A percentile compares a stretch with the other conserved stretches of the same genome.
Conservation (phyloP, 1,284 basidiomycete genomes). For the Ceratobasidium sp. region DNA sequence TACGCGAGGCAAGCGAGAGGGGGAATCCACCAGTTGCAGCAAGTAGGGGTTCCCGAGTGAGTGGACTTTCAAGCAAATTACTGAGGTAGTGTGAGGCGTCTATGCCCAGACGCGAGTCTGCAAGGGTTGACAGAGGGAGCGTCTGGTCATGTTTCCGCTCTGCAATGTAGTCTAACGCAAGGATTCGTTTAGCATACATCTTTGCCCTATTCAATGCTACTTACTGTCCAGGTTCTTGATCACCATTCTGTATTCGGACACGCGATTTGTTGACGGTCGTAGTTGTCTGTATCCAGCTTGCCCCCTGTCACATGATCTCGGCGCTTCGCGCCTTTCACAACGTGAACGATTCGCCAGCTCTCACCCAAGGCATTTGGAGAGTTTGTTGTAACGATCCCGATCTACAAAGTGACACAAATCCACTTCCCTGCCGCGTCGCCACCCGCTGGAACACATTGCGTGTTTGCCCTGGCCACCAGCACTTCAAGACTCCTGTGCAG, state of each 20-base stretch:
- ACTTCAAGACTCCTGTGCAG: too few species aligned
- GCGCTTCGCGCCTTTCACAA: neutral
- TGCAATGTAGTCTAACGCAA: constrained; percentile 76
- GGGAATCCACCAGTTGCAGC: constrained; percentile 95
- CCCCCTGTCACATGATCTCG: constrained; percentile 13
- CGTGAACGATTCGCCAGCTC: neutral
- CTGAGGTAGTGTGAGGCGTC: constrained; percentile 94
- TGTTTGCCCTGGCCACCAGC: too few species aligned
- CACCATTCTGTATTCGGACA: constrained; percentile 32
- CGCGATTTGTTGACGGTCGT: constrained; percentile 39
- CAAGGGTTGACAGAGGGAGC: constrained; percentile 83
- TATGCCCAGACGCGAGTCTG: constrained; percentile 95
- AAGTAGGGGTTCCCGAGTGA: constrained; percentile 86
- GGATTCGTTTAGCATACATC: neutral
- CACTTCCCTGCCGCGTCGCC: too few species aligned
- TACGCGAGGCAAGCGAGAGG: constrained; percentile 83
- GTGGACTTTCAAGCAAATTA: constrained; percentile 79
- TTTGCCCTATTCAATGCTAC: neutral
- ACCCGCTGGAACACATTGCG: too few species aligned
- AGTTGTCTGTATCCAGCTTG: constrained; percentile 22
- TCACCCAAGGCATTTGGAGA: too few species aligned
- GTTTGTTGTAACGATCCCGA: neutral
- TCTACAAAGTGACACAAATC: neutral
- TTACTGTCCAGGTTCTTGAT: constrained; percentile 46
- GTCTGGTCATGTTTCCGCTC: constrained; percentile 91